These are phyloP conservation scores for Penicillium simplicissimum DNA, from an alignment of 495 filamentous ascomycete genomes.

Conservation along the genomic window DNA sequence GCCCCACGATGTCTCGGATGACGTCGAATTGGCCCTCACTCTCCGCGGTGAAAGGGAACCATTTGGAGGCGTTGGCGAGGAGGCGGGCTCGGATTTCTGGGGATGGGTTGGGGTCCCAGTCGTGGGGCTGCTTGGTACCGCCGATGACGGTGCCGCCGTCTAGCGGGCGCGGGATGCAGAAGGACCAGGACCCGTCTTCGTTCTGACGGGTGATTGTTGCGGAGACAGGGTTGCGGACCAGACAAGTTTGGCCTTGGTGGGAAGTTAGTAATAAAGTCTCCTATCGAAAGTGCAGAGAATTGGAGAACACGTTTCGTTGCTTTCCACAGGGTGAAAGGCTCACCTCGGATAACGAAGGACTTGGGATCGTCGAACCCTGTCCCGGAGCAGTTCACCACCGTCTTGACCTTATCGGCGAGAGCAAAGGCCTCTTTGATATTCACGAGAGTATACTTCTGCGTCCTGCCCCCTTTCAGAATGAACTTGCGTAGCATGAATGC, in stretches of 20 bases:
- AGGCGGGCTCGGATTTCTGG: constrained; percentile 48
- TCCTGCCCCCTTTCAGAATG: constrained; percentile 48
- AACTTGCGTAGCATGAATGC: constrained; percentile 55
- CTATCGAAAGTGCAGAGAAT: background rate
- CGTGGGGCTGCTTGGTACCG: constrained; percentile 59
- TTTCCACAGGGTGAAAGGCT: constrained; percentile 4
- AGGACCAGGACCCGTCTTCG: constrained; percentile 59
- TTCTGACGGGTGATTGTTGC: constrained; percentile 61
- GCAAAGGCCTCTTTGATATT: constrained; percentile 51
- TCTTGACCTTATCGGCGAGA: constrained; percentile 38
- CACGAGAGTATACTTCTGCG: constrained; percentile 45
- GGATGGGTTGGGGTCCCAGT: constrained; percentile 54
- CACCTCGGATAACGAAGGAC: constrained; percentile 58
- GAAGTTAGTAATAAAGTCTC: background rate
- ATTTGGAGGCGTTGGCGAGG: constrained; percentile 45
- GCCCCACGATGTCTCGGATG: constrained; percentile 48
- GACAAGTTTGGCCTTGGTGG: constrained; percentile 43
- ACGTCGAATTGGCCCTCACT: constrained; percentile 44
- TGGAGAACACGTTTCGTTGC: background rate
- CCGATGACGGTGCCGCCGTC: constrained; percentile 63
- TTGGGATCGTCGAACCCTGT: constrained; percentile 53
- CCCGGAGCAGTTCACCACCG: constrained; percentile 62
- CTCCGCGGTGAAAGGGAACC: constrained; percentile 45
- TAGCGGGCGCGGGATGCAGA: constrained; percentile 59
- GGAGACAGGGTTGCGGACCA: constrained; percentile 48